Conservation (phyloP, 257 asterid genomes). For the Solanum sejunctum region DNA sequence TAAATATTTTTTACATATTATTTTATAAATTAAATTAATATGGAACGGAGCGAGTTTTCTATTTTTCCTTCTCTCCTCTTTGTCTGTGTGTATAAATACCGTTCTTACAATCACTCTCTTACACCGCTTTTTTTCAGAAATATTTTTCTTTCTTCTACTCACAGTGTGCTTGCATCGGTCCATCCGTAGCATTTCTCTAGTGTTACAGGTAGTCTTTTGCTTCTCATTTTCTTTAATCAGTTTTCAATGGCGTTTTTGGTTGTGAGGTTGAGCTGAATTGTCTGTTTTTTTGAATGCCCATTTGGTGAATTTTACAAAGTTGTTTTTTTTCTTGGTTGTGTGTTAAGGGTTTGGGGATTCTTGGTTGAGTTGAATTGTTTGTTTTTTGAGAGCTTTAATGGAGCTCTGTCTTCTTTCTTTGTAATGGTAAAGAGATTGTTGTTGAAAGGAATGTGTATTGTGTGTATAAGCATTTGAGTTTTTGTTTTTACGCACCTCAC, state of each 20-base stretch:
- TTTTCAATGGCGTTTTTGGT: not conserved
- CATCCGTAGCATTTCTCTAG: not conserved
- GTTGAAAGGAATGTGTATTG: not conserved
- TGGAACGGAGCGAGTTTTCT: no score
- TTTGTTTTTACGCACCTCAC: not conserved
- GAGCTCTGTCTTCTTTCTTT: not conserved
- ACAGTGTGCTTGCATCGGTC: not conserved
- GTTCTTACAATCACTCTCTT: not conserved
- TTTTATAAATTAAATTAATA: no score
- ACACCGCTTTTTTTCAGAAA: not conserved
- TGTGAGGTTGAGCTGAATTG: not conserved
- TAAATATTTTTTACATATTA: no score
- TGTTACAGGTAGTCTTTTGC: not conserved
- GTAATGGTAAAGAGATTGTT: not conserved
- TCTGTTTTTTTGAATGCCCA: not conserved
- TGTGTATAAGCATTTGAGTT: not conserved
- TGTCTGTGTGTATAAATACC: not conserved
- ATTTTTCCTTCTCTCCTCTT: not conserved
- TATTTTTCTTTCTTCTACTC: not conserved
- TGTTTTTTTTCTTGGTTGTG: not conserved
- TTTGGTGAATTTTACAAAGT: not conserved
- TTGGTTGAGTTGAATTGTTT: not conserved
- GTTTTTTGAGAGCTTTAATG: not conserved
- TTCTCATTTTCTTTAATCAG: not conserved
- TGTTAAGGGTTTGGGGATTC: not conserved